Base-by-base conservation (phyloP, 352 stramenopile species). In the Achlya hypogyna region DNA sequence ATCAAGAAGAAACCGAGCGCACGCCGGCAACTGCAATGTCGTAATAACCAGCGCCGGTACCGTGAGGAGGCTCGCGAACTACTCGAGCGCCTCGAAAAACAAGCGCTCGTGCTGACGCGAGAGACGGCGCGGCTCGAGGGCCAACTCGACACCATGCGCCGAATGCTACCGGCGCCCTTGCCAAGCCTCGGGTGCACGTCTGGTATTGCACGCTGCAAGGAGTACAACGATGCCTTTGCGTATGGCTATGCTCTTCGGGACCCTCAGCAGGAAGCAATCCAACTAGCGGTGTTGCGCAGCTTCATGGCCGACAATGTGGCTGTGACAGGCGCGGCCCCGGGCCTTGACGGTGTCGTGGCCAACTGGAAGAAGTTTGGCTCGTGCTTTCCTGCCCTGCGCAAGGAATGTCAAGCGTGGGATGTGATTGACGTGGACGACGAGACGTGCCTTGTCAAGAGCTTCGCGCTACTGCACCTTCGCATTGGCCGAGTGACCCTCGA, bases 401-500 rank as follows among this genome's bases (percentile, higher is more conserved):
- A 45, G 20, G 52, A 60, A 12, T 45, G 31, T 16, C 52, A 60
- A 22, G 14, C 14, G n/a, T 45, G n/a, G 12, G 38, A 45, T 18
- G 14, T n/a, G 12, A 59, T 42, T 54, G 62, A 23, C 16, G 22
- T 63, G 22, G 35, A 63, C 12, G 64, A 75, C 47, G 73, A 77
- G 10, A 69, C 72, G 42, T 74, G 70, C 32, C 65, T 79, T 23
- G 63, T 60, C 5, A 29, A 32, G 25, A 42, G 18, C 18, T 2
- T 28, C 29, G 52, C 29, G 29, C 43, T 32, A 32, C 28, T 60
- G 18, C 10, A 31, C 29, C 72, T 89, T 22, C 76, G 77, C 31
- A 86, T 89, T 70, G 84, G 74, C 4, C 70, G 78, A 27, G 75
- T 82, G 54, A 89, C 81, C 20, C 82, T 89, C 72, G 71, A 72